Base-by-base conservation (phyloP, 768 basidiomycete genomes). In the Mycena polygramma region DNA sequence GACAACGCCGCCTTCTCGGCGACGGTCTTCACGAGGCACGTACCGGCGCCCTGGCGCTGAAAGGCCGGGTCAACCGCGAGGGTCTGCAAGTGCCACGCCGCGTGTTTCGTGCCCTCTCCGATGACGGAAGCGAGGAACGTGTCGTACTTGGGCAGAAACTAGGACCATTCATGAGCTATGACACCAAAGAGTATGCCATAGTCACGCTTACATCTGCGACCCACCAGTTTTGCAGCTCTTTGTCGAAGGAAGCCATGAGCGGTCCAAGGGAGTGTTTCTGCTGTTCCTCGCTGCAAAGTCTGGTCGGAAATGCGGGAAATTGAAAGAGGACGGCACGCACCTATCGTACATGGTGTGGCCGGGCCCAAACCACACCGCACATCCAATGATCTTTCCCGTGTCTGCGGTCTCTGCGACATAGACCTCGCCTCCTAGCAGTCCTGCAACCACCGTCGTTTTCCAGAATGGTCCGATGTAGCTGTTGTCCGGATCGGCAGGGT, bases 311-410 rank as follows among this genome's bases (percentile, higher is more conserved):
- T 17, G 26, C 19, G 37, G 1, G n/a, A n/a, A n/a, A 22, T 1
- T 4, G 7, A 20, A 60, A 14, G 11, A 1, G 26, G 6, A 10
- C 39, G n/a, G n/a, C 6, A 43, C 65, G 22, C 11, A 71, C 70
- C 20, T 57, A 43, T 71, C 70, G 17, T 55, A 71, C 64, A 71
- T 46, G 48, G 59, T 48, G 22, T 51, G 70, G 14, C 64, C 64
- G 7, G 70, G 70, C 14, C 58, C 58, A n/a, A 71, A 71, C 70
- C 70, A 71, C 22, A 71, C 65, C 7, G 70, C 59, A 51, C 63
- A 65, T 7, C 68, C 68, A 54, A 66, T 36, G 10, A 71, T 66
- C 24, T 66, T 66, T 13, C 41, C 4, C 5, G 58, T 61, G 48
- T 66, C 65, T 0, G 10, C 7, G 22, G 70, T 62, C 46, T 71